Percentiles rank a stretch among this genome's conserved stretches.
Evolutionary conservation across 202 grass and related monocot genomes (phyloP).

Genomic region (Tripidium arundinaceum): DNA sequence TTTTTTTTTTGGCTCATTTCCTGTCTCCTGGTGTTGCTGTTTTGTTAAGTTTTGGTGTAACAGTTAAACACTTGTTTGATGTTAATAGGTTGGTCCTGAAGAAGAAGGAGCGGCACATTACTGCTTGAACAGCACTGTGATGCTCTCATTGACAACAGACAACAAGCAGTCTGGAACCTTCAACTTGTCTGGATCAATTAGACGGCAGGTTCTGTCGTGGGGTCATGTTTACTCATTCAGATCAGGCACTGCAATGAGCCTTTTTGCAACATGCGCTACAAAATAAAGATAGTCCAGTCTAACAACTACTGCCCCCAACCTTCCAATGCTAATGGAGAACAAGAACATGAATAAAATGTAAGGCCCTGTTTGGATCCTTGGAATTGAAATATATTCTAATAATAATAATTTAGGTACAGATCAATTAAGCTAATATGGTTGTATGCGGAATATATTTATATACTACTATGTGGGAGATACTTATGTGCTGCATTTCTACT

Average conservation of each 20-base stretch:
- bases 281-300: neutral
- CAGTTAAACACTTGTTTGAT: constrained; percentile 16
- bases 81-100: constrained; percentile 57
- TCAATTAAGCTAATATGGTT: too few species aligned
- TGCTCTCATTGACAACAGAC: constrained; percentile 87
- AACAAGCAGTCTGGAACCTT: constrained; percentile 81
- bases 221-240: neutral
- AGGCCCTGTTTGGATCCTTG: too few species aligned
- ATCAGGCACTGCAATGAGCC: neutral
- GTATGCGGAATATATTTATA: too few species aligned
- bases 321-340: neutral
- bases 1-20: too few species aligned
- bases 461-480: too few species aligned
- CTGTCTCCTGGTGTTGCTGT: too few species aligned
- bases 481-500: too few species aligned
- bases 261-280: neutral
- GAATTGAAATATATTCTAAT: too few species aligned
- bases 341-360: constrained; percentile 11
- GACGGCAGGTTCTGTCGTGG: constrained; percentile 58
- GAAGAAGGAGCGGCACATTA: constrained; percentile 70
- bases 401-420: too few species aligned
- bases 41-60: too few species aligned
- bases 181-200: constrained; percentile 85
- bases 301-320: neutral
- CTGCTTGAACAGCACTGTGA: constrained; percentile 90